Evolutionary conservation across 495 filamentous ascomycete species (phyloP), one percentile per base, ranked within the genome.

Genomic region (Copromyces sp.): DNA sequence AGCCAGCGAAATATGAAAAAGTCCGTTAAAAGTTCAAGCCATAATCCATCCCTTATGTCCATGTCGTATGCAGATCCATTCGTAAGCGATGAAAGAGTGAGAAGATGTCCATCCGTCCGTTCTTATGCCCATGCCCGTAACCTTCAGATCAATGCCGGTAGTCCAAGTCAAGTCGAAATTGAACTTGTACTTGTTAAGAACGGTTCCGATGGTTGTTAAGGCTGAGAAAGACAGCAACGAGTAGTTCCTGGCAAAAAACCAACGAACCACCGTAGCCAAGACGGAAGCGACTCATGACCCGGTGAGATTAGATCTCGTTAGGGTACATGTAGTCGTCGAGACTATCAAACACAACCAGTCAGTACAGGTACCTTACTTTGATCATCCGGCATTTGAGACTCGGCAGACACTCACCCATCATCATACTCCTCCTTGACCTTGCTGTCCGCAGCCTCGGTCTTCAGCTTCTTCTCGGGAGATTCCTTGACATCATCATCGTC

Each of bases 401-500:
- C 5, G 35, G 35, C 3, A 40, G 8, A 40, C 35, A 40, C 47
- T 65, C 53, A 65, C 53, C 29, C 53, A 32, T 42, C 72, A 3
- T 77, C 72, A 14, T 68, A 70, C n/a, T 77, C 71, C 47, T 68
- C 42, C 45, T 71, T 73, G 7, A 35, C 72, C 44, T 72, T 41
- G 17, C 20, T 17, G 29, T 42, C 69, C 0, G 71, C 74, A 17
- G 72, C 71, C 74, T 61, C 72, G 14, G 71, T 53, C 20, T 39
- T 59, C 5, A 70, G 29, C 47, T 73, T 76, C 73, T 77, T 78
- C 17, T 59, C 8, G 1, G 70, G 70, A 9, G 74, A 41, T 32
- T 42, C 68, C 32, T 71, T 65, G 53, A 65, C 7, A 5, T 65
- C 53, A 16, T 73, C 71, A 69, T 68, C 29, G 29, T 70, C 70